These are phyloP conservation scores for Coniella vitis DNA, from an alignment of 2,329 filamentous ascomycete genomes.

Conservation along the genomic window DNA sequence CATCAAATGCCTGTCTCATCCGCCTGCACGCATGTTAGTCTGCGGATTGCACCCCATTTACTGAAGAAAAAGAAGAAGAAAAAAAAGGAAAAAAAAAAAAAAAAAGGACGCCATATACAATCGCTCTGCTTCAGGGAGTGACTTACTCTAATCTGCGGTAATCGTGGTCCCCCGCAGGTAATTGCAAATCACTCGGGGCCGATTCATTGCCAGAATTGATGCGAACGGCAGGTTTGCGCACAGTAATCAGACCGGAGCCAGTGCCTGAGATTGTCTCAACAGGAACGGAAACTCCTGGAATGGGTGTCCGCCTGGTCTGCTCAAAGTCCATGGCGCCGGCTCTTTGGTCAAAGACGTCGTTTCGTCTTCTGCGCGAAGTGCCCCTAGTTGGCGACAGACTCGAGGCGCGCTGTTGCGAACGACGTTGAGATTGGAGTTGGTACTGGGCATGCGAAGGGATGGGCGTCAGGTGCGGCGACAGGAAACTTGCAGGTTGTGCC, in stretches of 20 bases:
- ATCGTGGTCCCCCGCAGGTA: slow-evolving; percentile 2
- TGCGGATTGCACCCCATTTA: neutral
- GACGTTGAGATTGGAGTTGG: slow-evolving; percentile 19
- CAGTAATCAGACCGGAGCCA: slow-evolving; percentile 12
- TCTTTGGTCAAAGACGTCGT: slow-evolving; percentile 4
- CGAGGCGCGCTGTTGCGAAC: slow-evolving; percentile 23
- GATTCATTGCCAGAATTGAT: slow-evolving; percentile 3
- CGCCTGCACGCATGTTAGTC: slow-evolving; percentile 13
- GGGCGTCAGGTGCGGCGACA: slow-evolving; percentile 22
- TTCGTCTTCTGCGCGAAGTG: slow-evolving; percentile 3
- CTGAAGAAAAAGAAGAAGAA: neutral
- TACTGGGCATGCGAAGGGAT: slow-evolving; percentile 19
- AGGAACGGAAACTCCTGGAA: slow-evolving; percentile 7
- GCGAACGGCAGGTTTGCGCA: slow-evolving; percentile 12
- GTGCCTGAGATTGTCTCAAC: slow-evolving; percentile 15
- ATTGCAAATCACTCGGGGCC: slow-evolving; percentile 1
- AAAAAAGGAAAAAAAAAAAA: too few relatives aligned
- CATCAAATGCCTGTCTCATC: slow-evolving; percentile 45
- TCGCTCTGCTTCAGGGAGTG: too few relatives aligned
- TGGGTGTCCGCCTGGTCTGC: neutral
- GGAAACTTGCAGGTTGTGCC: slow-evolving; percentile 19
- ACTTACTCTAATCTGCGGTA: slow-evolving; percentile 12
- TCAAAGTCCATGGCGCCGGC: slow-evolving; percentile 11
- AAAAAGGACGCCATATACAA: too few relatives aligned
- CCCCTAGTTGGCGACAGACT: slow-evolving; percentile 27